These are phyloP conservation scores for Medicago ruthenica DNA, from an alignment of 306 rosid genomes.

Conservation along the genomic window DNA sequence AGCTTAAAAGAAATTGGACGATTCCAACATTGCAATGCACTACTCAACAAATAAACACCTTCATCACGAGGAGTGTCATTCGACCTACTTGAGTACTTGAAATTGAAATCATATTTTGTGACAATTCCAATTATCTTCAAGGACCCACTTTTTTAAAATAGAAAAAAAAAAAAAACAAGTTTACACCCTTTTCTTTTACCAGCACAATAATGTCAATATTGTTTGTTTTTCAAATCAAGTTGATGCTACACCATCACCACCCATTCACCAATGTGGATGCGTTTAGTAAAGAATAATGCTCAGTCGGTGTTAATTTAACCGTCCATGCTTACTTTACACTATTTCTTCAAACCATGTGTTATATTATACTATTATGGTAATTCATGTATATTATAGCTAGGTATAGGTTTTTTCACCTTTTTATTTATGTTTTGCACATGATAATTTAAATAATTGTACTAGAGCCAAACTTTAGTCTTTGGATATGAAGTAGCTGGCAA, in stretches of 20 bases:
- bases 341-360: constrained; percentile 1
- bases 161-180: neutral
- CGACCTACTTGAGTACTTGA: constrained; percentile 36
- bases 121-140: constrained; percentile 49
- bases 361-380: too few species aligned
- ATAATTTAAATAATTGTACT: too few species aligned
- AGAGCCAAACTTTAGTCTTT: too few species aligned
- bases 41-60: constrained; percentile 31
- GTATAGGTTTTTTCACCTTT: too few species aligned
- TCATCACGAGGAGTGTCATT: constrained; percentile 51
- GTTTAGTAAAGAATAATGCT: constrained; percentile 40
- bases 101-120: neutral
- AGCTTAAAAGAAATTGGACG: constrained; percentile 14
- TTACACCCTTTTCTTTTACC: constrained; percentile 15
- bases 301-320: constrained; percentile 39
- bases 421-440: too few species aligned
- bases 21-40: constrained; percentile 50
- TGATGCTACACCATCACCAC: constrained; percentile 43
- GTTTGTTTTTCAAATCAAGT: neutral
- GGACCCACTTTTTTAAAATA: neutral
- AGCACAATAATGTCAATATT: neutral
- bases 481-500: too few species aligned
- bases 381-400: too few species aligned
- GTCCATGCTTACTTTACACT: neutral
- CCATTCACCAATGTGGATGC: constrained; percentile 47